These are phyloP conservation scores for Dactylella cylindrospora DNA, from an alignment of 2,329 filamentous ascomycete species.

Conservation along the genomic window DNA sequence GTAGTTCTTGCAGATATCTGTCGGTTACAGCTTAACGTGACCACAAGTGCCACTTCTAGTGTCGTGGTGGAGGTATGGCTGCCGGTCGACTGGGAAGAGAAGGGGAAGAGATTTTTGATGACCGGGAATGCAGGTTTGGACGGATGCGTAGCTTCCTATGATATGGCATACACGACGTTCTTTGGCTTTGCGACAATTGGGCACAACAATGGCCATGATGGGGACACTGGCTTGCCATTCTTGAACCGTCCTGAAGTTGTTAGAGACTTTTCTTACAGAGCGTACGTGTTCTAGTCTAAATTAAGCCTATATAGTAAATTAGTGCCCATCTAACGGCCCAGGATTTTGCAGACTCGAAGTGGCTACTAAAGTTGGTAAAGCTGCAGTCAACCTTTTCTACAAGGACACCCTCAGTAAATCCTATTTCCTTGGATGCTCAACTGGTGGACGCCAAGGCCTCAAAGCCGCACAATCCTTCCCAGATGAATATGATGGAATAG, in stretches of 20 bases:
- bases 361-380: conserved; percentile 18
- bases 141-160: conserved; percentile 23
- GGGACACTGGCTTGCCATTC: conserved; percentile 12
- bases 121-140: conserved; percentile 18
- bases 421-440: conserved; percentile 57
- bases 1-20: conserved; percentile 19
- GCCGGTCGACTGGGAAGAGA: conserved; percentile 28
- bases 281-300: conserved; percentile 8
- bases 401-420: conserved; percentile 50
- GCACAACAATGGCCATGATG: conserved; percentile 41
- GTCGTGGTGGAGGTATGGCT: conserved; percentile 39
- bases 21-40: conserved; percentile 23
- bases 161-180: conserved; percentile 18
- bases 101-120: conserved; percentile 25
- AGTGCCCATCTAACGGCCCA: background rate
- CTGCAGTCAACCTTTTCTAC: conserved; percentile 25
- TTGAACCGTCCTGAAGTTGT: conserved; percentile 28
- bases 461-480: conserved; percentile 56
- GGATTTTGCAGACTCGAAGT: conserved; percentile 2
- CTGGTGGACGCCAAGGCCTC: conserved; percentile 57
- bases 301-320: background rate
- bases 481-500: conserved; percentile 57
- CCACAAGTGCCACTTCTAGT: conserved; percentile 25
- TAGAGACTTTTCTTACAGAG: conserved; percentile 38
- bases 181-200: conserved; percentile 37